These are phyloP conservation scores for Astrocystis sublimbata DNA, from an alignment of 495 filamentous ascomycete species.

Conservation along the genomic window DNA sequence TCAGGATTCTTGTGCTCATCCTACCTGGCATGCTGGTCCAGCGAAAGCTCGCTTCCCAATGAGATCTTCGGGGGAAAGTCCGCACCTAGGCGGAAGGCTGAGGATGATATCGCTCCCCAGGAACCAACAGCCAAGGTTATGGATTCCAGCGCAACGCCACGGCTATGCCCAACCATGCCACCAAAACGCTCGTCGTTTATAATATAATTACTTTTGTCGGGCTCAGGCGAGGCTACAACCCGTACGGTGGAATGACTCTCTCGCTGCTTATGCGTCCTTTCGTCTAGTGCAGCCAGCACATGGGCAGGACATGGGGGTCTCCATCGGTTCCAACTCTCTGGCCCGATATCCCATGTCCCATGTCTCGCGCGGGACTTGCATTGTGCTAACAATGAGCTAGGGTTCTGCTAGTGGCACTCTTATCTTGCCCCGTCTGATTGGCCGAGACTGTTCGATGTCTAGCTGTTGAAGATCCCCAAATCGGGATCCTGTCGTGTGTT, in stretches of 20 bases:
- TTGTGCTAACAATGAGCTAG: constrained; percentile 10
- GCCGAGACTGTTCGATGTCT: constrained; percentile 2
- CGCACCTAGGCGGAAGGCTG: neutral
- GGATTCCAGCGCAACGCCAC: constrained; percentile 9
- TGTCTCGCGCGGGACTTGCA: constrained; percentile 16
- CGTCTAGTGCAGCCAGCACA: constrained; percentile 1
- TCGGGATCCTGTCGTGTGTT: constrained; percentile 8
- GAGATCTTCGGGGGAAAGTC: neutral
- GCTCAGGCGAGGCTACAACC: neutral
- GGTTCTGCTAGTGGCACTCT: neutral
- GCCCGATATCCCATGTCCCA: no score
- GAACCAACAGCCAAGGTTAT: neutral
- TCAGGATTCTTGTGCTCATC: no score
- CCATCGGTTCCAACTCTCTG: constrained; percentile 1
- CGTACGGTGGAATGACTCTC: constrained; percentile 1
- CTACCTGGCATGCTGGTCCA: neutral
- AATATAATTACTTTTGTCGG: constrained; percentile 13
- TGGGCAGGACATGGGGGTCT: constrained; percentile 1
- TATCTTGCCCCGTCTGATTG: constrained; percentile 13
- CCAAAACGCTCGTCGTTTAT: neutral
- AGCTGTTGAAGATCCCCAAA: constrained; percentile 12
- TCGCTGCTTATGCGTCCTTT: neutral
- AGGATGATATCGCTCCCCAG: constrained; percentile 4
- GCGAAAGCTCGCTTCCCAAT: no score
- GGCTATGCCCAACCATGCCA: constrained; percentile 4